Evolutionary conservation across 2,329 filamentous ascomycete genomes (phyloP).

Genomic region (Cladorrhinum sp.): DNA sequence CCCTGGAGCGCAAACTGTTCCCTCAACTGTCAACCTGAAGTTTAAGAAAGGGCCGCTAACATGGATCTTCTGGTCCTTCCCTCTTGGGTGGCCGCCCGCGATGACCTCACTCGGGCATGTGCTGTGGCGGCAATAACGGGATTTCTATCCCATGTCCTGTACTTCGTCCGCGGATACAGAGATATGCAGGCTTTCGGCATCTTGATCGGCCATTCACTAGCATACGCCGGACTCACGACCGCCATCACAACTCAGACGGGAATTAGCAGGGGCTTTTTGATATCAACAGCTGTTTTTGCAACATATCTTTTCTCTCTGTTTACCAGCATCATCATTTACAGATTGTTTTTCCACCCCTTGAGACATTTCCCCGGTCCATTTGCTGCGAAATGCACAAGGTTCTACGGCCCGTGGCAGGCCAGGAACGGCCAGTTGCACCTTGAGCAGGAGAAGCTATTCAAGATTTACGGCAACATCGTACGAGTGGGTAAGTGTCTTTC

Average conservation of each 20-base stretch:
- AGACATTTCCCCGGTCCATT: constrained; percentile 33
- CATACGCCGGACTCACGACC: background rate
- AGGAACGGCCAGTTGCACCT: constrained; percentile 12
- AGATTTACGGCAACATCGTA: constrained; percentile 31
- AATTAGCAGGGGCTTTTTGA: background rate
- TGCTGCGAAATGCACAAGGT: constrained; percentile 43
- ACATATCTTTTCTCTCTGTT: constrained; percentile 27
- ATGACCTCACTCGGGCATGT: background rate
- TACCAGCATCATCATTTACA: constrained; percentile 30
- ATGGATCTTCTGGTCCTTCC: background rate
- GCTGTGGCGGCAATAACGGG: background rate
- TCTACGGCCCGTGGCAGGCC: constrained; percentile 42
- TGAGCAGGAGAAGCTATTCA: constrained; percentile 26
- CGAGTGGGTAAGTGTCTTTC: constrained; percentile 22
- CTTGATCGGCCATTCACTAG: background rate
- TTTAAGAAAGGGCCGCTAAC: background rate
- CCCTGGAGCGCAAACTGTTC: too few species aligned
- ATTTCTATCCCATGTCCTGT: constrained; percentile 11
- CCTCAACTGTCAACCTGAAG: too few species aligned
- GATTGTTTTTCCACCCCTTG: constrained; percentile 33
- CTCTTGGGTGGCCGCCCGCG: background rate
- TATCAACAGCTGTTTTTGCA: background rate
- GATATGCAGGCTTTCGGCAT: constrained; percentile 8
- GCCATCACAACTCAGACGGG: background rate
- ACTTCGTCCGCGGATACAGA: constrained; percentile 13